These are phyloP conservation scores for Rhizopogon parksii DNA, from an alignment of 1,284 basidiomycete genomes.

Conservation along the genomic window DNA sequence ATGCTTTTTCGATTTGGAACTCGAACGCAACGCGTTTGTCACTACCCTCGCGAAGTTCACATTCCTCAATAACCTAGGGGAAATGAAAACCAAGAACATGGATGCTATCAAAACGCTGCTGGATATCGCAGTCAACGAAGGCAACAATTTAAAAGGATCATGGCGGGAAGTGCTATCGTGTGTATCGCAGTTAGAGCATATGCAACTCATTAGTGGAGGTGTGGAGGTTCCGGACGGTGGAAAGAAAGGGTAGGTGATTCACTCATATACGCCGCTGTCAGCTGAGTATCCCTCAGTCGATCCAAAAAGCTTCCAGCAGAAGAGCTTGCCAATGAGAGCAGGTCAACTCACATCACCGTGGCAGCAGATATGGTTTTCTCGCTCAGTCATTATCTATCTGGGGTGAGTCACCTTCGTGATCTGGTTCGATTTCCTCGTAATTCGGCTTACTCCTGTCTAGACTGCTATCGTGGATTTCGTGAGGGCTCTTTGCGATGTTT, in stretches of 20 bases:
- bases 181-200: constrained; percentile 94
- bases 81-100: constrained; percentile 99
- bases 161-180: constrained; percentile 95
- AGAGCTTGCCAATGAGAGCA: constrained; percentile 93
- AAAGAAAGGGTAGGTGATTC: constrained; percentile 62
- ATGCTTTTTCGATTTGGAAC: constrained; percentile 91
- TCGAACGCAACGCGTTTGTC: constrained; percentile 94
- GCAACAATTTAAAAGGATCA: constrained; percentile 89
- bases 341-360: constrained; percentile 96
- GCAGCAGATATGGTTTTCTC: constrained; percentile 99
- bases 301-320: constrained; percentile 75
- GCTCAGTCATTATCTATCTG: constrained; percentile 87
- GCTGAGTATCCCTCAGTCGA: constrained; percentile 36
- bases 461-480: constrained; percentile 99
- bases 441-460: constrained; percentile 34
- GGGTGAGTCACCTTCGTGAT: constrained; percentile 52
- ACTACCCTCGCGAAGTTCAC: constrained; percentile 98
- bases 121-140: constrained; percentile 89
- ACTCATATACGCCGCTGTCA: neutral
- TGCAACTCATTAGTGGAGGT: constrained; percentile 91
- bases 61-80: constrained; percentile 91
- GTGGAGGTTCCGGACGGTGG: constrained; percentile 77
- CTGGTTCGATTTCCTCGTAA: constrained; percentile 4
- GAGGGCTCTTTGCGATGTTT: constrained; percentile 91
- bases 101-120: constrained; percentile 93